Evolutionary conservation across 163 green algal species (phyloP), one percentile per base, ranked within the genome.

Genomic region (Chlorella variabilis): DNA sequence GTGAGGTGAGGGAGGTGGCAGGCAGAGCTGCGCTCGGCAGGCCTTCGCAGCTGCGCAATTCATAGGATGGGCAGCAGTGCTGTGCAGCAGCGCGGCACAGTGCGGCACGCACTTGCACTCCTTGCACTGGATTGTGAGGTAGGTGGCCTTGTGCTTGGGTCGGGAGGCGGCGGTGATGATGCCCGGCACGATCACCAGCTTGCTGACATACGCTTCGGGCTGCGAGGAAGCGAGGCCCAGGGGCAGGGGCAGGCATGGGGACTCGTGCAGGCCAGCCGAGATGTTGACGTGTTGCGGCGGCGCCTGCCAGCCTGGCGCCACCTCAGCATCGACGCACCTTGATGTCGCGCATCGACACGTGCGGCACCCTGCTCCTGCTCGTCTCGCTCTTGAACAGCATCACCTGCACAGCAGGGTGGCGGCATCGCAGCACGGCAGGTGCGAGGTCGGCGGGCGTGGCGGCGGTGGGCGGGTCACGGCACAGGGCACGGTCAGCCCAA

Each of bases 101-200:
- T 54, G 45, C 45, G 15, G 15, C 45, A 54, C 89, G 71, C 77
- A 91, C 49, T 91, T 91, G 89, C 95, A 98, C 67, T 91, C 86
- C 77, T 92, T 92, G 90, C 95, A 98, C 88, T 96, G 91, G n/a
- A 98, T 61, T 5, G 88, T 97, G 54, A 98, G 78, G 84, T 93
- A 87, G 36, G 90, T 97, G 63, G 94, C 92, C 87, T 98, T 98
- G 91, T 96, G 91, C 93, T 94, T 98, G 49, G 94, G 92, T 59
- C 93, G 96, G 9, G 92, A 92, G 7, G 97, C 91, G 6, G 93
- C 89, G 1, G 96, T 99, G 34, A 99, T 91, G 86, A 99, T 99
- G 74, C 97, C 97, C 6, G 93, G 94, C 20, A 99, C 90, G 87
- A 97, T 96, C 34, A 99, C 96, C 71, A 99, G 91, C 83, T 94